A percentile compares a stretch with the other conserved stretches of the same genome.
phyloP scores from a whole-genome alignment of 169 alveolate species.

The Neospora caninum region DNA sequence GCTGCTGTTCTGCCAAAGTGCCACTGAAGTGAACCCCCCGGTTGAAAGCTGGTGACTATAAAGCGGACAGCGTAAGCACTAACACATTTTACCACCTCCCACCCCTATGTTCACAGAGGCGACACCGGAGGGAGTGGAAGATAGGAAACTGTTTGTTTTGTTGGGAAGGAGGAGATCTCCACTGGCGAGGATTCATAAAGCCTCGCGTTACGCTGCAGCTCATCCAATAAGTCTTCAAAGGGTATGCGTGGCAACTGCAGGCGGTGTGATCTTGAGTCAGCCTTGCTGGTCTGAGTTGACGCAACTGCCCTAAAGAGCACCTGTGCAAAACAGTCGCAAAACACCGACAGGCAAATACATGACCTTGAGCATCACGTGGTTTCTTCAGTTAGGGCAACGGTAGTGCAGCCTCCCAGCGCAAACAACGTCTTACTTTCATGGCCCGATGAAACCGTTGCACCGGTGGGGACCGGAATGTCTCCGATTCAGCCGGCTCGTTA shows the following conservation, averaged over 20 bases:
- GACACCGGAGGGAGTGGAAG: conserved; percentile 19
- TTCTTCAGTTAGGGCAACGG: background rate
- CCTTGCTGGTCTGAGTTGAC: background rate
- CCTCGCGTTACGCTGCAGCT: conserved; percentile 2
- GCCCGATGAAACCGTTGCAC: background rate
- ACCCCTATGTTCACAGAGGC: background rate
- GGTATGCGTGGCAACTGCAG: background rate
- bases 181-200: background rate
- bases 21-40: no score
- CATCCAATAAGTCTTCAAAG: background rate
- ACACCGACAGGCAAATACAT: background rate
- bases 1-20: no score
- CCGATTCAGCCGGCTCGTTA: background rate
- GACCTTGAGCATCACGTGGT: background rate
- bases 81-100: background rate
- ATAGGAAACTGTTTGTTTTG: background rate
- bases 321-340: background rate
- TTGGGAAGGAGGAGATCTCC: background rate
- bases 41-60: no score
- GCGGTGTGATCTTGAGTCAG: background rate
- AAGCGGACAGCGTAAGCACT: no score
- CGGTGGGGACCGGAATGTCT: background rate
- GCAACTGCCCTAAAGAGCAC: background rate
- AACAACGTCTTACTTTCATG: background rate
- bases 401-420: background rate